These are phyloP conservation scores for Chamaecyparis obtusa DNA, from an alignment of 75 land plant species.

Conservation along the genomic window DNA sequence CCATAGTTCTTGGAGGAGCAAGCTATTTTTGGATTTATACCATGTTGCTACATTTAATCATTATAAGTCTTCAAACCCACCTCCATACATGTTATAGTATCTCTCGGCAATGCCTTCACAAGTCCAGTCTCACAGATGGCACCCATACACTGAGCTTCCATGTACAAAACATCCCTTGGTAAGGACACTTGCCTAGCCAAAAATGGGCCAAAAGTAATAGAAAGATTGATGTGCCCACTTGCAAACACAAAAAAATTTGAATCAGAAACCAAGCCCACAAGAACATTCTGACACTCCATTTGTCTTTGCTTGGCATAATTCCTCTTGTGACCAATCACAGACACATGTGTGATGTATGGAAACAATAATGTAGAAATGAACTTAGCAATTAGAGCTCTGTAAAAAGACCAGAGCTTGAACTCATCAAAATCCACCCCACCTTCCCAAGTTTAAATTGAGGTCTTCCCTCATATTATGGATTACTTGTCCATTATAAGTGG, in stretches of 20 bases:
- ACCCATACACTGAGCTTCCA: conserved; percentile 67
- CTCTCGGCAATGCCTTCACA: conserved; percentile 48
- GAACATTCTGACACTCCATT: not conserved
- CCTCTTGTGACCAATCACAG: conserved; percentile 33
- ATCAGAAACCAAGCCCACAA: not conserved
- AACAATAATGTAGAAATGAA: conserved; percentile 41
- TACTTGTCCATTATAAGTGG: no score
- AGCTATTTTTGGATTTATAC: no score
- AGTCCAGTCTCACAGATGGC: conserved; percentile 60
- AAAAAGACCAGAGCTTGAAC: conserved; percentile 43
- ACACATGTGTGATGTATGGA: conserved; percentile 32
- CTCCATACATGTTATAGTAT: conserved; percentile 34
- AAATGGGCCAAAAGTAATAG: conserved; percentile 60
- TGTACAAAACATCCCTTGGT: conserved; percentile 47
- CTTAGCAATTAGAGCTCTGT: conserved; percentile 46
- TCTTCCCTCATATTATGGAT: no score
- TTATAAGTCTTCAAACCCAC: no score
- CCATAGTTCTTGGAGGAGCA: no score
- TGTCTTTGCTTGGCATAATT: not conserved
- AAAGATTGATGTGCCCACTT: conserved; percentile 67
- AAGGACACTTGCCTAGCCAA: conserved; percentile 59
- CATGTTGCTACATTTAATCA: no score
- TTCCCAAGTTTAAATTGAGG: no score
- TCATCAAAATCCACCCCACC: conserved; percentile 24
- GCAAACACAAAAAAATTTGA: not conserved